Evolutionary conservation across 345 rosid genomes (phyloP).

Genomic region (Cardiospermum halicacabum): DNA sequence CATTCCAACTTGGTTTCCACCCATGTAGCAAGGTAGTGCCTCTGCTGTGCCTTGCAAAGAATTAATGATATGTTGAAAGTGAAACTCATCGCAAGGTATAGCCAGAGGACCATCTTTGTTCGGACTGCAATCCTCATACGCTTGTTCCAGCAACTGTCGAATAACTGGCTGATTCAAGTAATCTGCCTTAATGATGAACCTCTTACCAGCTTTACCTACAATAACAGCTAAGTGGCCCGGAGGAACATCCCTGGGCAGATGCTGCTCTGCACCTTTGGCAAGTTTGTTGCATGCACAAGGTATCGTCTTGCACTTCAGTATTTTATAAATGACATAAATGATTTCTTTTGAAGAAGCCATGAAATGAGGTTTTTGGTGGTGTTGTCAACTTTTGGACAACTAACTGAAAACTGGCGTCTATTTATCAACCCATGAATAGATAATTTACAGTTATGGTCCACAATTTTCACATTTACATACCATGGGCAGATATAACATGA

Average conservation of each 20-base stretch:
- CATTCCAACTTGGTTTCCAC: conserved; percentile 9
- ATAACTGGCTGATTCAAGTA: conserved; percentile 31
- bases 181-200: conserved; percentile 26
- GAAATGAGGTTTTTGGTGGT: conserved; percentile 3
- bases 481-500: background rate
- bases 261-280: conserved; percentile 19
- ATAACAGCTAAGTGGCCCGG: conserved; percentile 31
- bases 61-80: conserved; percentile 27
- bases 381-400: background rate
- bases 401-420: background rate
- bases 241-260: conserved; percentile 27
- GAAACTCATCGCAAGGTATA: conserved; percentile 29
- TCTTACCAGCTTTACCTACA: conserved; percentile 26
- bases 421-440: background rate
- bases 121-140: conserved; percentile 23
- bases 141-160: conserved; percentile 28
- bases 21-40: conserved; percentile 4
- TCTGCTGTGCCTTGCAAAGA: conserved; percentile 4
- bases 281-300: conserved; percentile 20
- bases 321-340: conserved; percentile 21
- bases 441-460: background rate
- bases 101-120: conserved; percentile 26
- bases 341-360: conserved; percentile 16
- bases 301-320: conserved; percentile 26
- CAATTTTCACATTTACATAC: background rate